Base-by-base conservation (phyloP, 2,329 filamentous ascomycete species). In the Aureobasidium sp. region DNA sequence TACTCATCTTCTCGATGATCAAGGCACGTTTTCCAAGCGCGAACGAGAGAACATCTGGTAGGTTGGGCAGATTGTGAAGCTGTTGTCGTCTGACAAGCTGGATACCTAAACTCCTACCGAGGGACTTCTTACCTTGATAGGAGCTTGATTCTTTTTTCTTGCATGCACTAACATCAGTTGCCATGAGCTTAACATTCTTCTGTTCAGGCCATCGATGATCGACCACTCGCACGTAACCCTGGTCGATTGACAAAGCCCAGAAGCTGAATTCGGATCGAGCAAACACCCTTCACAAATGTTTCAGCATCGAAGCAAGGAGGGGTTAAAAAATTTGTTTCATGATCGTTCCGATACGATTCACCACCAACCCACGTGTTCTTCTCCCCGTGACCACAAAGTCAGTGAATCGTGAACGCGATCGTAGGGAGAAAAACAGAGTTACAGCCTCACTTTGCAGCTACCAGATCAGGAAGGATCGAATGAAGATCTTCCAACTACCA, bases 391-490 rank as follows among this genome's bases (percentile, higher is more conserved):
- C 38, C 11, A 14, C 21, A 14, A 22, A 38, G 21, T 30, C 12
- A 16, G 34, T 29, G 34, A 24, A 49, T n/a, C n/a, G n/a, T n/a
- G 6, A 38, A 11, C 6, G 5, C 32, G 34, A 25, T 37, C n/a
- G 4, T 6, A 30, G 12, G 27, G 27, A 12, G 12, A 30, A 12
- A 30, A 30, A 16, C 1, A 4, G 2, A 12, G 17, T 35, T 48
- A 37, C 44, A 37, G 44, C 44, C 44, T 35, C 44, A 48, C 45
- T n/a, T 34, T 49, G 34, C 45, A 6, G 10, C 16, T 49, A 29
- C 45, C 24, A 7, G 3, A 38, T 21, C 21, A n/a, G 24, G 45
- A 19, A 39, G 24, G 24, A 16, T 22, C 14, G 24, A 44, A 21
- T 22, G 45, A 38, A 49, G 34, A 49, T 49, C 45, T 49, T 22